These are phyloP conservation scores for Syzygium jambos DNA, from an alignment of 345 rosid species.

Conservation along the genomic window DNA sequence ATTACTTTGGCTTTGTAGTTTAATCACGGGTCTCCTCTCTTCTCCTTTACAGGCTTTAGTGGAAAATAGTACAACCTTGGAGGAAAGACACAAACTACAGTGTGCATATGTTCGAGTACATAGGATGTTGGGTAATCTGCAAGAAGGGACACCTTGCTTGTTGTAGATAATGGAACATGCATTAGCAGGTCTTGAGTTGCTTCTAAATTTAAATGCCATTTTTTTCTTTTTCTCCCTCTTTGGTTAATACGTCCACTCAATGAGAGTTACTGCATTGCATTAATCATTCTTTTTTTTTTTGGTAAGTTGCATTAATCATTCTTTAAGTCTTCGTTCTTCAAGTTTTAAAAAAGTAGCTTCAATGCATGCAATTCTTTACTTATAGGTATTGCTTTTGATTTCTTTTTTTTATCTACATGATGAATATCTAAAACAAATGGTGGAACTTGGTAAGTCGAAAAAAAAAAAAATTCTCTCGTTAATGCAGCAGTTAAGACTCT, in stretches of 20 bases:
- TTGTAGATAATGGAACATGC: neutral
- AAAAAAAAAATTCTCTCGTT: neutral
- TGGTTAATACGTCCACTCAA: neutral
- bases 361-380: neutral
- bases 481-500: neutral
- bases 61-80: conserved; percentile 37
- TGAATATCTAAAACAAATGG: neutral
- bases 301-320: neutral
- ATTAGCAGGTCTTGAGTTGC: neutral
- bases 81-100: conserved; percentile 47
- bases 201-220: neutral
- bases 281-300: neutral
- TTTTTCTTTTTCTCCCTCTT: neutral
- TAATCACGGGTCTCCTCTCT: conserved; percentile 4
- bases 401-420: neutral
- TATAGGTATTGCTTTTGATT: neutral
- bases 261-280: neutral
- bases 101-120: conserved; percentile 28
- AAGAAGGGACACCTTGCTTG: neutral
- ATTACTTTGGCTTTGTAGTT: neutral
- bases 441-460: neutral
- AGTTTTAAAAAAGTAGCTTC: neutral
- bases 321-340: neutral
- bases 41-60: conserved; percentile 29
- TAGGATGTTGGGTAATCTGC: neutral